Evolutionary conservation across 73 alveolate genomes (phyloP).

Genomic region (Stentor roeselii): DNA sequence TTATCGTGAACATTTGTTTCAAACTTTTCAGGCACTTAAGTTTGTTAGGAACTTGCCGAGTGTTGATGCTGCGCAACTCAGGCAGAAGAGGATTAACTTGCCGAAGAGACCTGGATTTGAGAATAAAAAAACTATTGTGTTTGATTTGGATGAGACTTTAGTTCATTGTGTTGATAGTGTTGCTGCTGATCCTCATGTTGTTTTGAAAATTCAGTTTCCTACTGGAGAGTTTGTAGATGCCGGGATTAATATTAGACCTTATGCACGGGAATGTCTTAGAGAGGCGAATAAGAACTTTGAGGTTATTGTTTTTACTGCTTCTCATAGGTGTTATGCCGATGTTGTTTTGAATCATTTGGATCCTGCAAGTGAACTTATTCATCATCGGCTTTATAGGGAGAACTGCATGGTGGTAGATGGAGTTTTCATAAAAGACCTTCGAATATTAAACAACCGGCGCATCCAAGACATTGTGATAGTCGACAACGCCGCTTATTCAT

Average conservation of each 20-base stretch:
- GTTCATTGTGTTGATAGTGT: conserved; percentile 32
- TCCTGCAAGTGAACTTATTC: conserved; percentile 59
- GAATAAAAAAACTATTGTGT: conserved; percentile 22
- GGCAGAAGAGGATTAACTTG: neutral
- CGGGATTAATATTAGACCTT: conserved; percentile 66
- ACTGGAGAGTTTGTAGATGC: conserved; percentile 26
- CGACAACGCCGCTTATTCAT: conserved; percentile 60
- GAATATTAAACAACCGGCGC: conserved; percentile 47
- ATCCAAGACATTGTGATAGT: conserved; percentile 49
- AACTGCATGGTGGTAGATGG: conserved; percentile 61
- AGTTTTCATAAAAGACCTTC: conserved; percentile 40
- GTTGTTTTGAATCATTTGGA: conserved; percentile 74
- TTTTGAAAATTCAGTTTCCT: conserved; percentile 15
- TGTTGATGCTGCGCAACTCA: neutral
- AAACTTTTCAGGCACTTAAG: conserved; percentile 18
- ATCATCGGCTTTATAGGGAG: conserved; percentile 72
- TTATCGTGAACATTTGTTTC: conserved; percentile 19
- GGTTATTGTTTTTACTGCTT: conserved; percentile 72
- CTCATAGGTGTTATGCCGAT: conserved; percentile 79
- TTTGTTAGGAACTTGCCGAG: neutral
- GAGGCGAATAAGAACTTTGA: conserved; percentile 59
- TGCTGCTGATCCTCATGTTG: conserved; percentile 12
- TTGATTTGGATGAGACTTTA: conserved; percentile 35
- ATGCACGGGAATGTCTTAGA: conserved; percentile 62
- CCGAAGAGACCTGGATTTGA: conserved; percentile 14